Conservation (phyloP, 441 rosid genomes). For the Brassica hybrid region DNA sequence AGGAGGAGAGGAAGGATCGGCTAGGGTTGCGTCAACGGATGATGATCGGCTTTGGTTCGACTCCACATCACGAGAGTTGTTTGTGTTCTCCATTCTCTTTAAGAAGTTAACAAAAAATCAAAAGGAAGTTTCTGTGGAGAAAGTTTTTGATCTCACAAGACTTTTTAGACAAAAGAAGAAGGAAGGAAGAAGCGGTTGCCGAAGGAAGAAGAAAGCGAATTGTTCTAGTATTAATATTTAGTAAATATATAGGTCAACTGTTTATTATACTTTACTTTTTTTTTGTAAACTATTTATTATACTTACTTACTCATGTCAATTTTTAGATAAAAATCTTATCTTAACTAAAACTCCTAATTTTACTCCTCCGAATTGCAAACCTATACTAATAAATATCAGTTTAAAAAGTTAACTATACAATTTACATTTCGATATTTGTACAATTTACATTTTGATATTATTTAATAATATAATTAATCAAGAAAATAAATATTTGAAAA, state of each 20-base stretch:
- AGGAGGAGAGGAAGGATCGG: conserved; percentile 29
- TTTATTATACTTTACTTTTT: no score
- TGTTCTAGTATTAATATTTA: background rate
- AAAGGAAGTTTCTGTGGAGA: background rate
- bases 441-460: no score
- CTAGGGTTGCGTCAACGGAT: conserved; percentile 34
- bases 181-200: background rate
- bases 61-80: conserved; percentile 7
- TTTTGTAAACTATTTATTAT: no score
- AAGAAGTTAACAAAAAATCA: background rate
- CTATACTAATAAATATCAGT: no score
- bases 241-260: background rate
- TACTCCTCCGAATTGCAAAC: no score
- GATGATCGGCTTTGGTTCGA: background rate
- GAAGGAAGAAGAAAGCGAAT: conserved; percentile 3
- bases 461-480: no score
- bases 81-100: conserved; percentile 19
- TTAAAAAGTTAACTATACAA: no score
- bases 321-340: no score
- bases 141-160: background rate
- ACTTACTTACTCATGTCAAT: no score
- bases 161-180: background rate
- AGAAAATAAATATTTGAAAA: no score
- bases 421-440: no score
- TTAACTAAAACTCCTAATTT: no score